Percentiles rank a stretch among this genome's conserved stretches.
phyloP scores from a whole-genome alignment of 2,329 filamentous ascomycete genomes.

The Rosellinia necatrix region DNA sequence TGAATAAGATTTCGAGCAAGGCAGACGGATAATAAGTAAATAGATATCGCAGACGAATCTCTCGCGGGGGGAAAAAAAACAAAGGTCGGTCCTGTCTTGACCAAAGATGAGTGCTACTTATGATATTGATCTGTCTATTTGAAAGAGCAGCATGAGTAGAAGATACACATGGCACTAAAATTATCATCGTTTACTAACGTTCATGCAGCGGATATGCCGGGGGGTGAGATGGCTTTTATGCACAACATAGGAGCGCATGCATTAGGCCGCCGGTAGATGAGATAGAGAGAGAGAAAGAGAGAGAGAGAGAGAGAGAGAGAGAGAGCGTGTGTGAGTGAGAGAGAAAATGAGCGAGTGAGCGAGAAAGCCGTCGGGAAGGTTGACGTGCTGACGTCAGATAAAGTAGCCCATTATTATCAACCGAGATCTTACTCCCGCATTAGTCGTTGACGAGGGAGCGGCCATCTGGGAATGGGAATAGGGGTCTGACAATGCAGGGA shows the following conservation, averaged over 20 bases:
- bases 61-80: too few relatives aligned
- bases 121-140: too few relatives aligned
- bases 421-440: constrained; percentile 4
- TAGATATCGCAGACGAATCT: too few relatives aligned
- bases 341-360: constrained; percentile 1
- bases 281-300: not conserved
- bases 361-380: too few relatives aligned
- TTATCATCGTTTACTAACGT: not conserved
- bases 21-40: too few relatives aligned
- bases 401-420: constrained; percentile 9
- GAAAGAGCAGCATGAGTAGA: not conserved
- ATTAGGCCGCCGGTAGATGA: constrained; percentile 1
- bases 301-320: too few relatives aligned
- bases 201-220: constrained; percentile 17
- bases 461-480: too few relatives aligned
- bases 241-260: constrained; percentile 18
- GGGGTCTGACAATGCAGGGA: not conserved
- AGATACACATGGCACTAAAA: not conserved
- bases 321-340: constrained; percentile 11
- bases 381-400: constrained; percentile 24
- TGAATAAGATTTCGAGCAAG: too few relatives aligned
- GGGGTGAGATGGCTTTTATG: constrained; percentile 13
- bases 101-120: too few relatives aligned
- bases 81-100: too few relatives aligned
- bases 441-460: constrained; percentile 8